Conservation (phyloP, 345 rosid genomes). For the Eucalyptus virginea region DNA sequence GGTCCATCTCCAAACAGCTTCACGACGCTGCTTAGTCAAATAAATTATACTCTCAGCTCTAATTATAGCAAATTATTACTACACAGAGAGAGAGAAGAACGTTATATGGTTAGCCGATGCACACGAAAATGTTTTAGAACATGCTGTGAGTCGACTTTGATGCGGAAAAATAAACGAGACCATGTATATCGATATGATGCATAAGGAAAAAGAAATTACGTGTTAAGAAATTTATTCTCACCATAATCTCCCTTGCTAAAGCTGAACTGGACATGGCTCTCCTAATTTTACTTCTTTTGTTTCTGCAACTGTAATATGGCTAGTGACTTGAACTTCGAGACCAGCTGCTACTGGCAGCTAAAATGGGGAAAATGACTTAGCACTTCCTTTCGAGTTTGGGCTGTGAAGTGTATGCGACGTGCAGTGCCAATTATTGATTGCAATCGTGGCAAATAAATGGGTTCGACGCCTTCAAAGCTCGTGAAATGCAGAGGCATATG, state of each 20-base stretch:
- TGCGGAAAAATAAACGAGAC: neutral
- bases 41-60: neutral
- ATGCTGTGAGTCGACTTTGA: neutral
- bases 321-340: neutral
- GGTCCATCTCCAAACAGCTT: conserved; percentile 10
- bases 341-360: neutral
- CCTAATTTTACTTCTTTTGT: neutral
- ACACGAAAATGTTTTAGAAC: neutral
- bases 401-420: neutral
- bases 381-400: neutral
- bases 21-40: neutral
- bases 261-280: neutral
- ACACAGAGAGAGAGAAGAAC: neutral
- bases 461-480: neutral
- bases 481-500: neutral
- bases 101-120: neutral
- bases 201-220: neutral
- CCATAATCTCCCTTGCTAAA: neutral
- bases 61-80: neutral
- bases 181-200: neutral
- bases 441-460: neutral
- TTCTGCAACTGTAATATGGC: neutral
- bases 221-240: neutral
- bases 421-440: neutral
- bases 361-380: neutral